Evolutionary conservation across 2,329 filamentous ascomycete genomes (phyloP).

Genomic region (Penicillium janthinellum): DNA sequence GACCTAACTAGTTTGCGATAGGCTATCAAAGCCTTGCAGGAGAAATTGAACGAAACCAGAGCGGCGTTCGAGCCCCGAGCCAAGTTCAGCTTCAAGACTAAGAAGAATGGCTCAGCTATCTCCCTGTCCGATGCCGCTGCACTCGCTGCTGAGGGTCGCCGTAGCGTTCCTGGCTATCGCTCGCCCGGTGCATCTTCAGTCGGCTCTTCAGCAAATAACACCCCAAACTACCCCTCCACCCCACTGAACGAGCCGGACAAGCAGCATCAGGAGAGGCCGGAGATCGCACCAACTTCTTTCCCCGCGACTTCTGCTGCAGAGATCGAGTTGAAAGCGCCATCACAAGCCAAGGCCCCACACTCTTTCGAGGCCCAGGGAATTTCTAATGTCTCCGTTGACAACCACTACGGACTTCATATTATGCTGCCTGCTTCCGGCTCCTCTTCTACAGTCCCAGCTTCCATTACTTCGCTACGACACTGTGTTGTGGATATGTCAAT

Average conservation of each 20-base stretch:
- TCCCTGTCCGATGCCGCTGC: constrained; percentile 60
- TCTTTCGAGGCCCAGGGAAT: constrained; percentile 61
- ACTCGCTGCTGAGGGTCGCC: constrained; percentile 52
- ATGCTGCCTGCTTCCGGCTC: constrained; percentile 72
- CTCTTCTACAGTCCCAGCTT: constrained; percentile 71
- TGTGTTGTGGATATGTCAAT: constrained; percentile 82
- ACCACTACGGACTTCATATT: constrained; percentile 71
- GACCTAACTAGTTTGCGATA: constrained; percentile 36
- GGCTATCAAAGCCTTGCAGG: constrained; percentile 78
- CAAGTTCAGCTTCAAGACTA: constrained; percentile 79
- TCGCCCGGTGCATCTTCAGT: constrained; percentile 47
- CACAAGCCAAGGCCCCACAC: constrained; percentile 20
- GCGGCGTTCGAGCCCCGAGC: constrained; percentile 70
- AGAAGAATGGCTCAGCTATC: constrained; percentile 57
- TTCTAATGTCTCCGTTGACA: constrained; percentile 63
- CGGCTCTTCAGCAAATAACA: constrained; percentile 40
- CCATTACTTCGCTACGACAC: constrained; percentile 66
- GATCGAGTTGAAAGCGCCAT: constrained; percentile 24
- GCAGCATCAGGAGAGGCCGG: constrained; percentile 37
- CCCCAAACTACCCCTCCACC: constrained; percentile 40
- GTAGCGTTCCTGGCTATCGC: constrained; percentile 46
- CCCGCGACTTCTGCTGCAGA: constrained; percentile 28
- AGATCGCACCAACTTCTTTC: constrained; percentile 40
- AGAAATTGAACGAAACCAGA: constrained; percentile 72
- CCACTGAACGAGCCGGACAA: constrained; percentile 40